Evolutionary conservation across 495 filamentous ascomycete species (phyloP).

Genomic region (Staphylotrichum longicolle): DNA sequence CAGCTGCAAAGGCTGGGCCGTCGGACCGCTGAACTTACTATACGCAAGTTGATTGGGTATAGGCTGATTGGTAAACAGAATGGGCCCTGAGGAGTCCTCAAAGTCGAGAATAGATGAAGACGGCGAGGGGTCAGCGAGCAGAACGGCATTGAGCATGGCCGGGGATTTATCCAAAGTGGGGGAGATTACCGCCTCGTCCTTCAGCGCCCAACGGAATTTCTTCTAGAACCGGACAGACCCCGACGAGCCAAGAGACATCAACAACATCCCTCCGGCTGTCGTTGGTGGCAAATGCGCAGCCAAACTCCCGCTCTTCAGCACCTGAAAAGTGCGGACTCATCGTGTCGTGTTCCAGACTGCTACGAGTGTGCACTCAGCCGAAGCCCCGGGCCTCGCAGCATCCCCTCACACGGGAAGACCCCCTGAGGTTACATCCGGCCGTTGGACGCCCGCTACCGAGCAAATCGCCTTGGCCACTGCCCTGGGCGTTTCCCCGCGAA

Average conservation of each 20-base stretch:
- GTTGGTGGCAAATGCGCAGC: no score
- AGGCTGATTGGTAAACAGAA: conserved; percentile 31
- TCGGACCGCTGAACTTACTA: conserved; percentile 34
- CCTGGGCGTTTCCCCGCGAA: not conserved
- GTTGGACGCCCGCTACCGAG: conserved; percentile 1
- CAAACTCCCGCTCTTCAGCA: no score
- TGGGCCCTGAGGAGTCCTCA: conserved; percentile 7
- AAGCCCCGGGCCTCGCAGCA: not conserved
- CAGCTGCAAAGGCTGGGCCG: conserved; percentile 26
- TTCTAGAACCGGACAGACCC: conserved; percentile 25
- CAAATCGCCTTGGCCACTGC: not conserved
- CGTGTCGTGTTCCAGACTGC: no score
- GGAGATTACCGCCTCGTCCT: conserved; percentile 23
- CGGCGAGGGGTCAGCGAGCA: conserved; percentile 15
- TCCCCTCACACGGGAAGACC: not conserved
- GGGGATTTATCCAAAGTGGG: conserved; percentile 39
- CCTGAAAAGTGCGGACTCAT: no score
- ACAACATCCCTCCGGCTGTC: not conserved
- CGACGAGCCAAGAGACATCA: conserved; percentile 7
- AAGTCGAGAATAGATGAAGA: conserved; percentile 31
- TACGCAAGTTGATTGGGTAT: conserved; percentile 31
- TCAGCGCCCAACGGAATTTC: conserved; percentile 23
- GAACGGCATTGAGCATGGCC: conserved; percentile 19
- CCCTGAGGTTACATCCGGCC: conserved; percentile 16
- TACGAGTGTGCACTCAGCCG: no score